These are phyloP conservation scores for Asterionellopsis glacialis DNA, from an alignment of 108 stramenopile genomes.

Conservation along the genomic window DNA sequence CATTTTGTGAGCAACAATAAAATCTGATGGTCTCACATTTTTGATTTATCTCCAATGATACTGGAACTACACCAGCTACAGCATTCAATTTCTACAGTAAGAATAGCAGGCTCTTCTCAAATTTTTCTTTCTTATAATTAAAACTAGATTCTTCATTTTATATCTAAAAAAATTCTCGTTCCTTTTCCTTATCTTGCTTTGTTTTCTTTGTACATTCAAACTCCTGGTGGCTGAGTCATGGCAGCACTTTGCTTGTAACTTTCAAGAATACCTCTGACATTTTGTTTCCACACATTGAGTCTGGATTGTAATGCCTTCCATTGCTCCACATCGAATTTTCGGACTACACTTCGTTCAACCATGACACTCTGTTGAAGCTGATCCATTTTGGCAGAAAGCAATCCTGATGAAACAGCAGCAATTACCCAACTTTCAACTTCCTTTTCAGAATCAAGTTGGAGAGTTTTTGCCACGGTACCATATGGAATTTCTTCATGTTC, in stretches of 20 bases:
- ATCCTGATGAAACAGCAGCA: slow-evolving; percentile 67
- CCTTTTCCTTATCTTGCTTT: too few species aligned
- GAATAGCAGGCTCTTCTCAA: too few species aligned
- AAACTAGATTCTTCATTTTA: too few species aligned
- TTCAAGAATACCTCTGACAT: slow-evolving; percentile 49
- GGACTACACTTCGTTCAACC: slow-evolving; percentile 75
- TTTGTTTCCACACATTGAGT: slow-evolving; percentile 58
- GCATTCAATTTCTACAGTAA: too few species aligned
- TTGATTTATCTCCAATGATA: too few species aligned
- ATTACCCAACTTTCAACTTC: slow-evolving; percentile 87
- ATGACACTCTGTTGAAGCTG: slow-evolving; percentile 73
- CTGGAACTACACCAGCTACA: too few species aligned
- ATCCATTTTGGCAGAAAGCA: slow-evolving; percentile 87
- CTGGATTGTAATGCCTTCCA: slow-evolving; percentile 72
- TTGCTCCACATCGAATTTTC: slow-evolving; percentile 76
- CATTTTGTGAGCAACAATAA: too few species aligned
- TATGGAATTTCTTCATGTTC: slow-evolving; percentile 79
- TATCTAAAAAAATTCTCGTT: too few species aligned
- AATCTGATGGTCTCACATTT: too few species aligned
- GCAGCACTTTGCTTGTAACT: slow-evolving; percentile 30
- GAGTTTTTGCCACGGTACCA: slow-evolving; percentile 57
- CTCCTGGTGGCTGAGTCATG: too few species aligned
- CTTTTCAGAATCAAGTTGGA: slow-evolving; percentile 48
- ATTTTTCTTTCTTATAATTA: too few species aligned
- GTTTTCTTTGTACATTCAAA: too few species aligned